These are phyloP conservation scores for Solanum virginianum DNA, from an alignment of 257 asterid genomes.

Conservation along the genomic window DNA sequence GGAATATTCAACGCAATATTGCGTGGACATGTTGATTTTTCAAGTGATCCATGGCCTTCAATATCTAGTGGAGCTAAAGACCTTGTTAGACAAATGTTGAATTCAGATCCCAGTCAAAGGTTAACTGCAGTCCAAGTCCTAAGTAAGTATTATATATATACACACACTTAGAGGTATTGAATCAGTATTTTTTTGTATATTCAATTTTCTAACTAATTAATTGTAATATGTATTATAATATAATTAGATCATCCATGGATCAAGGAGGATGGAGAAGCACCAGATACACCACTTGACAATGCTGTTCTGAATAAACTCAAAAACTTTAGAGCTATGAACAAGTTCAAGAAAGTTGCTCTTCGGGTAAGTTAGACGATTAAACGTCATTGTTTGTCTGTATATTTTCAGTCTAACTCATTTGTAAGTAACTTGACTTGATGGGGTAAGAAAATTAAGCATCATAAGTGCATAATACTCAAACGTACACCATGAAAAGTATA, in stretches of 20 bases:
- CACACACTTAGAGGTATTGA: not conserved
- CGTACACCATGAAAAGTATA: not conserved
- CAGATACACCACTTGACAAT: constrained; percentile 48
- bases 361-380: constrained; percentile 14
- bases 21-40: constrained; percentile 39
- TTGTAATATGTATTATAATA: not conserved
- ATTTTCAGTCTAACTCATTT: not conserved
- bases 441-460: not conserved
- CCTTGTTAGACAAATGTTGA: constrained; percentile 46
- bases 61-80: constrained; percentile 54
- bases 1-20: constrained; percentile 53
- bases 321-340: constrained; percentile 50
- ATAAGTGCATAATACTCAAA: not conserved
- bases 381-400: not conserved
- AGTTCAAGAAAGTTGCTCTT: constrained; percentile 59
- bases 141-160: constrained; percentile 10
- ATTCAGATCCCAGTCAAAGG: constrained; percentile 48
- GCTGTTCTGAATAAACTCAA: constrained; percentile 46
- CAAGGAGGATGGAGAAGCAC: constrained; percentile 71
- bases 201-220: not conserved
- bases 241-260: constrained; percentile 57
- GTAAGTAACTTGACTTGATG: not conserved
- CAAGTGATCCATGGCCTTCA: constrained; percentile 52
- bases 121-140: constrained; percentile 44
- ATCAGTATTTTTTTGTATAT: not conserved